Conservation (phyloP, 768 basidiomycete genomes). For the Russula abietina region DNA sequence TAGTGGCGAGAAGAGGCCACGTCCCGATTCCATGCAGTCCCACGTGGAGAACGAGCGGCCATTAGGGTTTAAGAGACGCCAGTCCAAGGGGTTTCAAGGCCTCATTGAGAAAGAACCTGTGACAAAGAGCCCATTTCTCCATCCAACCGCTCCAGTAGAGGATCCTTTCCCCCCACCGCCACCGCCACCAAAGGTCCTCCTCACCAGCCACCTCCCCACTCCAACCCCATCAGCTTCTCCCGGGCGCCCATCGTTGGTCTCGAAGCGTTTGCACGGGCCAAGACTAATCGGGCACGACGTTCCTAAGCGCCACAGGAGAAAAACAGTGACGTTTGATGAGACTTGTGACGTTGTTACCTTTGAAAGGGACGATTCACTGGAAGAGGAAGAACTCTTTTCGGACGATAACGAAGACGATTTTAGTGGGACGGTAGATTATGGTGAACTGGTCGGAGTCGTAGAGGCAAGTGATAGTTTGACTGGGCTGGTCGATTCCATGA, state of each 20-base stretch:
- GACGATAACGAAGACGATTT: constrained; percentile 32
- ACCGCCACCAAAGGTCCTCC: constrained; percentile 12
- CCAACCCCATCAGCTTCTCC: constrained; percentile 41
- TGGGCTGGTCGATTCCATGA: constrained; percentile 66
- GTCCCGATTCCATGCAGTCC: constrained; percentile 64
- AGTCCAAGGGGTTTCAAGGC: constrained; percentile 68
- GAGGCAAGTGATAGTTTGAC: constrained; percentile 53
- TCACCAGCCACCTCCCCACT: constrained; percentile 23
- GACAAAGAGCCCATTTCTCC: constrained; percentile 74
- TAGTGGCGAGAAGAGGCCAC: constrained; percentile 73
- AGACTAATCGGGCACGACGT: constrained; percentile 41
- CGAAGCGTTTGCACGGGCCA: constrained; percentile 70
- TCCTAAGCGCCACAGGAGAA: constrained; percentile 46
- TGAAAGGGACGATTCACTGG: constrained; percentile 48
- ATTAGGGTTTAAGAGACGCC: constrained; percentile 63
- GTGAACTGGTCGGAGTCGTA: constrained; percentile 20
- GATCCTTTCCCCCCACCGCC: constrained; percentile 30
- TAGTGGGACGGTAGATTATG: constrained; percentile 18
- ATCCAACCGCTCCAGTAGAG: constrained; percentile 24
- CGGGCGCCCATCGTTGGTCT: constrained; percentile 61
- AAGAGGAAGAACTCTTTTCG: constrained; percentile 38
- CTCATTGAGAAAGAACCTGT: constrained; percentile 74
- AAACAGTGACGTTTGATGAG: constrained; percentile 76
- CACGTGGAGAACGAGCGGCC: constrained; percentile 70
- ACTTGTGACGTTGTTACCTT: constrained; percentile 80